These are phyloP conservation scores for Oryza officinalis DNA, from an alignment of 176 grass and related monocot species.

Conservation along the genomic window DNA sequence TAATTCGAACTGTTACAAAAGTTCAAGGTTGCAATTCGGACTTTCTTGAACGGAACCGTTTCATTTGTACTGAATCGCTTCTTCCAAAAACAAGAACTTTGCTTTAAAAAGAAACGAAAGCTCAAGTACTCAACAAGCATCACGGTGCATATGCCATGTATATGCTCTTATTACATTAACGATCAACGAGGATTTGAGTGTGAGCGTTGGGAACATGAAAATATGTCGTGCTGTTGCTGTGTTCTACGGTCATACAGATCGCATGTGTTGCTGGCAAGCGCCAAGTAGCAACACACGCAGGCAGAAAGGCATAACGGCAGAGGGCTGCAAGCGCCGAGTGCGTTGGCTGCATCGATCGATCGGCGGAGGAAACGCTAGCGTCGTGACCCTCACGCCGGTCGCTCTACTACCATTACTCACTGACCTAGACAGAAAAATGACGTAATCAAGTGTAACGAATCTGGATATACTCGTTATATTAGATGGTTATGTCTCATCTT, in stretches of 20 bases:
- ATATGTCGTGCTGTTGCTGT: background rate
- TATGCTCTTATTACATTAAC: background rate
- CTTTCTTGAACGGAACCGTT: no score
- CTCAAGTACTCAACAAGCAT: no score
- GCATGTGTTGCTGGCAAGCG: background rate
- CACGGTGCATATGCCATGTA: background rate
- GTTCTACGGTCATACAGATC: background rate
- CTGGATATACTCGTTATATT: no score
- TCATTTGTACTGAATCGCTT: background rate
- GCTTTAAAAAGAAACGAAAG: no score
- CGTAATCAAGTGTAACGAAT: no score
- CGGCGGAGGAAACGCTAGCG: background rate
- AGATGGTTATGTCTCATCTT: no score
- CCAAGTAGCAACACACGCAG: background rate
- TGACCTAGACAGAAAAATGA: no score
- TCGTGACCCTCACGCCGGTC: background rate
- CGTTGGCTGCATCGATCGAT: background rate
- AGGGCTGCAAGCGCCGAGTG: background rate
- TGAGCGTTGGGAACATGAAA: background rate
- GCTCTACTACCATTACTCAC: no score
- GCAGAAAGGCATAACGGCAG: background rate
- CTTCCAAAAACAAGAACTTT: no score
- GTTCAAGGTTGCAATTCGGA: no score
- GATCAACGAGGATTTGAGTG: background rate
- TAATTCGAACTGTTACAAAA: no score